Conservation (phyloP, 1,284 basidiomycete species). For the Tilletia walkeri region DNA sequence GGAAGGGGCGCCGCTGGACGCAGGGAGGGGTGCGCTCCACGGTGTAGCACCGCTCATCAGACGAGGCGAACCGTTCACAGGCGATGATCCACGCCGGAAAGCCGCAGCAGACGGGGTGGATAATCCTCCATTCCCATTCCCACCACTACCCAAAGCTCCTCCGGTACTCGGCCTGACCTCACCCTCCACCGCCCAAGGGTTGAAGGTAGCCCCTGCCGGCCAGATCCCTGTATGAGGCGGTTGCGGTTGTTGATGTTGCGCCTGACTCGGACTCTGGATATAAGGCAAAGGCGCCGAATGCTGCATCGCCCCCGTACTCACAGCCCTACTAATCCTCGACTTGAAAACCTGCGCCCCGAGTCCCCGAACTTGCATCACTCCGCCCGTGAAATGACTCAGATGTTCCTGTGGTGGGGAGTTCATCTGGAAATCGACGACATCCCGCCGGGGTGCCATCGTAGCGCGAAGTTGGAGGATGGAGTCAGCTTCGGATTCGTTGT, state of each 20-base stretch:
- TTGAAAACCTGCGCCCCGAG: neutral
- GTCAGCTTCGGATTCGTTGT: slow-evolving; percentile 20
- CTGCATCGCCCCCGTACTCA: slow-evolving; percentile 4
- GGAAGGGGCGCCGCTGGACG: neutral
- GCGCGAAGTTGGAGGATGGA: neutral
- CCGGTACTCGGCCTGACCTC: no score
- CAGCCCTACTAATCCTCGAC: neutral
- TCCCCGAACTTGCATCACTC: neutral
- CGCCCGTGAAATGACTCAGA: slow-evolving; percentile 30
- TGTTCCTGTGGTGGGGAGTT: slow-evolving; percentile 43
- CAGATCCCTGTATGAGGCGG: no score
- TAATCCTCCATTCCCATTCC: no score
- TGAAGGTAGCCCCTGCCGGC: no score
- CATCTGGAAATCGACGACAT: slow-evolving; percentile 43
- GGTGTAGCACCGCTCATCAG: neutral
- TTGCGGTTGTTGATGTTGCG: no score
- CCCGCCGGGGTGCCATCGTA: slow-evolving; percentile 36
- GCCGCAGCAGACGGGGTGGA: no score
- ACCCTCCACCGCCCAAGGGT: no score
- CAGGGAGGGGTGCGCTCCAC: neutral
- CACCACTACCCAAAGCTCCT: no score
- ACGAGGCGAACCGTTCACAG: neutral
- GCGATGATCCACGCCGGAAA: neutral
- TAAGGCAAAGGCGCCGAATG: neutral
- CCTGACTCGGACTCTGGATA: no score